Evolutionary conservation across 2,329 filamentous ascomycete species (phyloP).

Genomic region (Scytalidium lignicola): DNA sequence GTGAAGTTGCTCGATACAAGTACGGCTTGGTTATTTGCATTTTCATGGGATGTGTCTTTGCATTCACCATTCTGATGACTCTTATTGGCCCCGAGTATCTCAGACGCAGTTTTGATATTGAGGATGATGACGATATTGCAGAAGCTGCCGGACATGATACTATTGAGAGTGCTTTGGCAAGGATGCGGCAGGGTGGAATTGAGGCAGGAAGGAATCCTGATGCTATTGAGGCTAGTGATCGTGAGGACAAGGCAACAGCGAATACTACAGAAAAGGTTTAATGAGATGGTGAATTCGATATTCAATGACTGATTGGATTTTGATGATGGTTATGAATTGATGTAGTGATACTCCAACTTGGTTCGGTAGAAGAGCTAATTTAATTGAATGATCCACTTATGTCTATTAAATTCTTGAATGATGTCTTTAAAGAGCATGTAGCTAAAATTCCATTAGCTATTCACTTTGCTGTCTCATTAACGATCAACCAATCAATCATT

Average conservation of each 20-base stretch:
- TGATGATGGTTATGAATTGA: no score
- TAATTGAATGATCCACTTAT: no score
- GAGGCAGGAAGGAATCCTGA: neutral
- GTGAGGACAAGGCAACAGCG: neutral
- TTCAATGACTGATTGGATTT: no score
- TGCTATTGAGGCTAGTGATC: neutral
- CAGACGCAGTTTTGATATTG: slow-evolving; percentile 40
- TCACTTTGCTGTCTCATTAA: no score
- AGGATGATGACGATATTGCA: slow-evolving; percentile 39
- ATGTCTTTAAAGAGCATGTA: no score
- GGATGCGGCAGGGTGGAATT: neutral
- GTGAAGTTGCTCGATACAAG: slow-evolving; percentile 52
- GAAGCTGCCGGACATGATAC: slow-evolving; percentile 33
- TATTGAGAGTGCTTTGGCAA: slow-evolving; percentile 19
- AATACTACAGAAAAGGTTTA: neutral
- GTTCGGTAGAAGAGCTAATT: no score
- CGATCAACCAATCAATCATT: no score
- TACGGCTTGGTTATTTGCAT: slow-evolving; percentile 86
- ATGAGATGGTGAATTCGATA: neutral
- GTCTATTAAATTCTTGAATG: no score
- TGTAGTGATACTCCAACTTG: no score
- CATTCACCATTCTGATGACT: slow-evolving; percentile 55
- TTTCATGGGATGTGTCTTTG: slow-evolving; percentile 82
- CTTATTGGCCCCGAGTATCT: slow-evolving; percentile 42
- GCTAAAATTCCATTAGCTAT: no score